Conservation (phyloP, 768 basidiomycete genomes). For the Leccinum truebloodii region DNA sequence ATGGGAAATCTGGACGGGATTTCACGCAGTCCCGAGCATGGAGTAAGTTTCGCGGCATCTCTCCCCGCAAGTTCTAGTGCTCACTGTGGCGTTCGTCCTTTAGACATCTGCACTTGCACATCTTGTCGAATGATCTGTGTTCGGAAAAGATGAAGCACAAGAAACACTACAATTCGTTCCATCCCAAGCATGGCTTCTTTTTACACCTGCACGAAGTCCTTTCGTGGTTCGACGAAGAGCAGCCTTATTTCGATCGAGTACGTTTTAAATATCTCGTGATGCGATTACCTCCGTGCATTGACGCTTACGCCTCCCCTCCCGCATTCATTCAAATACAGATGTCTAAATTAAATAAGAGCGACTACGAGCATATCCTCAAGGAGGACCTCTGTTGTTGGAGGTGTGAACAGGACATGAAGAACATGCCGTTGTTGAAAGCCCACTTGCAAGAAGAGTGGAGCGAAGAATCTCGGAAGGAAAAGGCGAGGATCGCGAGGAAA, state of each 20-base stretch:
- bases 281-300: neutral
- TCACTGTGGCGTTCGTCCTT: neutral
- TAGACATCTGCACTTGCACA: constrained; percentile 84
- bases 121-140: constrained; percentile 77
- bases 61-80: neutral
- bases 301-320: neutral
- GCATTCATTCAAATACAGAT: constrained; percentile 40
- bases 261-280: constrained; percentile 21
- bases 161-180: constrained; percentile 91
- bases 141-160: constrained; percentile 77
- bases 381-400: constrained; percentile 67
- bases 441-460: constrained; percentile 81
- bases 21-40: constrained; percentile 87
- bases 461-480: constrained; percentile 43
- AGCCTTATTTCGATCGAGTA: constrained; percentile 54
- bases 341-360: constrained; percentile 47
- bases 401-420: constrained; percentile 63
- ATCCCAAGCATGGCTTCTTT: constrained; percentile 83
- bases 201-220: constrained; percentile 75
- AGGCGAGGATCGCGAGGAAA: constrained; percentile 42
- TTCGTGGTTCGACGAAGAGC: constrained; percentile 73
- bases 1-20: constrained; percentile 79
- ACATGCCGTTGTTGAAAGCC: constrained; percentile 70
- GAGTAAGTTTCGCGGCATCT: constrained; percentile 50
- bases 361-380: constrained; percentile 70